phyloP scores from a whole-genome alignment of 2,329 filamentous ascomycete genomes.

The Acephala macrosclerotiorum region DNA sequence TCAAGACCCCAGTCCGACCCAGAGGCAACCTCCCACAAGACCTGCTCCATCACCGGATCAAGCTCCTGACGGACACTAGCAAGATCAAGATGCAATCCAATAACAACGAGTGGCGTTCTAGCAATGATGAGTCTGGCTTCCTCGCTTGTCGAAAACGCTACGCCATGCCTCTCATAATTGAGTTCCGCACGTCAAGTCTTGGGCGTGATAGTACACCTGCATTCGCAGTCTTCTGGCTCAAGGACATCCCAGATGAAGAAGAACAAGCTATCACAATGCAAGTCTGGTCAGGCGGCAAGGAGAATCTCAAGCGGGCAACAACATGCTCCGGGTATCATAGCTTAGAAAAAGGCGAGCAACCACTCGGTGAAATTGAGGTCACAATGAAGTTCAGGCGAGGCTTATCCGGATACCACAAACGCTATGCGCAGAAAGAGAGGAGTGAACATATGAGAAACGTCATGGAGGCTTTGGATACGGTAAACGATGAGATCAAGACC shows the following conservation, averaged over 20 bases:
- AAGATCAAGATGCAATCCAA: conserved; percentile 60
- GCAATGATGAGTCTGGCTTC: conserved; percentile 52
- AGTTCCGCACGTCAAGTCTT: conserved; percentile 64
- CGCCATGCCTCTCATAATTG: conserved; percentile 59
- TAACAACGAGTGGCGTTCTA: conserved; percentile 60
- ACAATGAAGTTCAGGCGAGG: conserved; percentile 67
- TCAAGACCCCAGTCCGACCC: conserved; percentile 59
- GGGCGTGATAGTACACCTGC: conserved; percentile 63
- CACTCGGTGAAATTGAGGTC: conserved; percentile 63
- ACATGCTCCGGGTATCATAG: conserved; percentile 46
- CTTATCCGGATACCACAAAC: conserved; percentile 53
- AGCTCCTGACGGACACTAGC: conserved; percentile 62
- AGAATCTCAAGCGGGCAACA: conserved; percentile 61
- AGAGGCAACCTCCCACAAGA: conserved; percentile 54
- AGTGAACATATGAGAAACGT: conserved; percentile 63
- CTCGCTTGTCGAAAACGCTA: conserved; percentile 69
- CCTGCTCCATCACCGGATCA: conserved; percentile 58
- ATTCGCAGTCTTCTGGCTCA: conserved; percentile 72
- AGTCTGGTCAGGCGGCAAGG: conserved; percentile 66
- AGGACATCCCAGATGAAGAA: conserved; percentile 73
- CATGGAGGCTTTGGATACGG: conserved; percentile 69
- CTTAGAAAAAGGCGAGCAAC: conserved; percentile 58
- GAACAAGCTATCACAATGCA: conserved; percentile 63
- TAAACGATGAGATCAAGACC: conserved; percentile 60
- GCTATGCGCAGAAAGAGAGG: conserved; percentile 57